Conservation (phyloP, 2,329 filamentous ascomycete genomes). For the Penicillium griseofulvum region DNA sequence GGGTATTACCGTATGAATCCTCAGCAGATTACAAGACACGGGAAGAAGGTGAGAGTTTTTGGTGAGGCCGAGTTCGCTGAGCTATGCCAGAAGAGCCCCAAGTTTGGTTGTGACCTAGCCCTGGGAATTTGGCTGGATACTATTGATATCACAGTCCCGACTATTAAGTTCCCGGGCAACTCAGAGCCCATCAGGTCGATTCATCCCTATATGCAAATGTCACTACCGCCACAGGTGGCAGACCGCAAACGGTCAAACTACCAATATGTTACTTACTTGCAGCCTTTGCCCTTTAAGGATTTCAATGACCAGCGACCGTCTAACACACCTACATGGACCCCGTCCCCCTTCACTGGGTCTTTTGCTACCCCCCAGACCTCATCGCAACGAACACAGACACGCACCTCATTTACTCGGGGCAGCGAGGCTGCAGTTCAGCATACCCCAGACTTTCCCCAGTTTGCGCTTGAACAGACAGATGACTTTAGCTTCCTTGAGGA, state of each 20-base stretch:
- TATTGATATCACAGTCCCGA: background rate
- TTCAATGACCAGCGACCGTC: background rate
- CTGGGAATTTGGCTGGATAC: background rate
- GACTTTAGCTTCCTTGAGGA: background rate
- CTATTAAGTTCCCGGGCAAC: background rate
- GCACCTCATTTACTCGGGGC: background rate
- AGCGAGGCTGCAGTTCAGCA: background rate
- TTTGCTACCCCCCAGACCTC: background rate
- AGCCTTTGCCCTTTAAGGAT: constrained; percentile 2
- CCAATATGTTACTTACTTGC: constrained; percentile 8
- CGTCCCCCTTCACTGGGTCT: background rate
- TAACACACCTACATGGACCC: background rate
- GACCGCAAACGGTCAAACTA: constrained; percentile 1
- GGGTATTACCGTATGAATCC: constrained; percentile 7
- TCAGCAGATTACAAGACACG: no score
- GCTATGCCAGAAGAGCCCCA: background rate
- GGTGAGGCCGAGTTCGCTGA: constrained; percentile 1
- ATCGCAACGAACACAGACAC: background rate
- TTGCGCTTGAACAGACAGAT: background rate
- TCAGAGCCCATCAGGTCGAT: background rate
- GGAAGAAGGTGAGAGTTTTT: background rate
- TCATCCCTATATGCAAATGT: background rate
- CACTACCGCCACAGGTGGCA: background rate
- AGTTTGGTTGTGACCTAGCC: background rate
- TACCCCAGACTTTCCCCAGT: background rate